phyloP scores from a whole-genome alignment of 2,329 filamentous ascomycete species.

The Cordyceps fumosorosea region DNA sequence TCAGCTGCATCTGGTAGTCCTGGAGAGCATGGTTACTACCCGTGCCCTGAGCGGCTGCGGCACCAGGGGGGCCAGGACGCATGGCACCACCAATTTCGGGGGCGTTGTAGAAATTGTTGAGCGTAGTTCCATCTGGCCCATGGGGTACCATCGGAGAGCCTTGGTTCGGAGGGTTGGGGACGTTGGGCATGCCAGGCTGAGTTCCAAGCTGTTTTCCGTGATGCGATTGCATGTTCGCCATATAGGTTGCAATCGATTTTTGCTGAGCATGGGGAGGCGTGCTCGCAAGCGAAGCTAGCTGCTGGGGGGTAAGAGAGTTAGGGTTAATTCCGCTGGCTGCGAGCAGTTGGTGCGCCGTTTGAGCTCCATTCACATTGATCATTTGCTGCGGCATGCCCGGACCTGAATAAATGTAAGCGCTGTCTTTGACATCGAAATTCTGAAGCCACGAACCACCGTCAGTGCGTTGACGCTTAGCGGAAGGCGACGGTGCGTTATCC shows the following conservation, averaged over 20 bases:
- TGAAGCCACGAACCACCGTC: constrained; percentile 41
- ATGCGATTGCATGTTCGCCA: constrained; percentile 75
- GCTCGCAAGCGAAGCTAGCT: constrained; percentile 60
- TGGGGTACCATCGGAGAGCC: constrained; percentile 76
- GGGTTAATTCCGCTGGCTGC: constrained; percentile 68
- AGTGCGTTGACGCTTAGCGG: constrained; percentile 72
- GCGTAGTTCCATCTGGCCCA: constrained; percentile 56
- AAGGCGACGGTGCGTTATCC: constrained; percentile 85
- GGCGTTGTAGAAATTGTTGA: constrained; percentile 57
- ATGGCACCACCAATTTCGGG: constrained; percentile 55
- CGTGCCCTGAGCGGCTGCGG: constrained; percentile 37
- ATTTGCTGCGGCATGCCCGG: constrained; percentile 64
- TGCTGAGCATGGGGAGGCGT: constrained; percentile 58
- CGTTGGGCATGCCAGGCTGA: constrained; percentile 65
- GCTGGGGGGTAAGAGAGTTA: constrained; percentile 63
- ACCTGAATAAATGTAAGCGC: not conserved
- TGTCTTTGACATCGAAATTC: too few relatives aligned
- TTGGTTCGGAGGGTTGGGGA: constrained; percentile 64
- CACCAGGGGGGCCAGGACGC: constrained; percentile 44
- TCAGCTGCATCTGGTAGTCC: constrained; percentile 85
- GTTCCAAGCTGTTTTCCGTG: constrained; percentile 75
- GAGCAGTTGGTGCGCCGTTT: constrained; percentile 54
- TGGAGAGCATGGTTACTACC: constrained; percentile 72
- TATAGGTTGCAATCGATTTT: constrained; percentile 84
- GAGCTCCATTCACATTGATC: constrained; percentile 45